Conservation (phyloP, 2,329 filamentous ascomycete genomes). For the Hymenotorrendiella dingleyae region DNA sequence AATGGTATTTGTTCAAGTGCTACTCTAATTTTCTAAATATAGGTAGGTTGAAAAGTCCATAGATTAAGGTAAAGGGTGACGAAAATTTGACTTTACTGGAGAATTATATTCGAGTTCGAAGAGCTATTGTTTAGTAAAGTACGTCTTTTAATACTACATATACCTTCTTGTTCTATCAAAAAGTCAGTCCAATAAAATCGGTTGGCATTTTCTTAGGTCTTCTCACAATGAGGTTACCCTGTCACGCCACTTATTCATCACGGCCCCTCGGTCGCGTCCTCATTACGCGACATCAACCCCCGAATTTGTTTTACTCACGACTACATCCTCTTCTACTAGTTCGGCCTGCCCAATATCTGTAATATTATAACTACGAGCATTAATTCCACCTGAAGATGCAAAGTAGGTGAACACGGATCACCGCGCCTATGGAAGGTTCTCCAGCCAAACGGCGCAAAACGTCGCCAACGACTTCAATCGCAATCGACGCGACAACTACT, state of each 20-base stretch:
- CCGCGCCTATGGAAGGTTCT: conserved; percentile 44
- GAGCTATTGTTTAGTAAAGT: neutral
- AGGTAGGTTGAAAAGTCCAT: too few relatives aligned
- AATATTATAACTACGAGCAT: conserved; percentile 4
- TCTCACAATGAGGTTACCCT: too few relatives aligned
- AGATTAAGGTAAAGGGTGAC: too few relatives aligned
- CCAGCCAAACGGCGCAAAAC: conserved; percentile 60
- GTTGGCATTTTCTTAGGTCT: too few relatives aligned
- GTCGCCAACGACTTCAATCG: conserved; percentile 45
- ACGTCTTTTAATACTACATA: too few relatives aligned
- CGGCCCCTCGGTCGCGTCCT: conserved; percentile 4
- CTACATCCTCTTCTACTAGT: neutral
- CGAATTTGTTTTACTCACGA: conserved; percentile 3
- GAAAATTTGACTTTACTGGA: too few relatives aligned
- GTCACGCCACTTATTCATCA: too few relatives aligned
- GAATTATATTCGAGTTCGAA: too few relatives aligned
- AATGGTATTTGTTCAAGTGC: too few relatives aligned
- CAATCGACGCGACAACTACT: conserved; percentile 37
- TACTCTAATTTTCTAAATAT: too few relatives aligned
- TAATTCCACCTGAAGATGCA: conserved; percentile 8
- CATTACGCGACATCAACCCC: conserved; percentile 14
- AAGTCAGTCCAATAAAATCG: neutral
- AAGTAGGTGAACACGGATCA: neutral
- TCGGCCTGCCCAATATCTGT: neutral
- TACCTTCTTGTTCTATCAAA: too few relatives aligned